Evolutionary conservation across 306 rosid genomes (phyloP).

Genomic region (Prinsepia uniflora): DNA sequence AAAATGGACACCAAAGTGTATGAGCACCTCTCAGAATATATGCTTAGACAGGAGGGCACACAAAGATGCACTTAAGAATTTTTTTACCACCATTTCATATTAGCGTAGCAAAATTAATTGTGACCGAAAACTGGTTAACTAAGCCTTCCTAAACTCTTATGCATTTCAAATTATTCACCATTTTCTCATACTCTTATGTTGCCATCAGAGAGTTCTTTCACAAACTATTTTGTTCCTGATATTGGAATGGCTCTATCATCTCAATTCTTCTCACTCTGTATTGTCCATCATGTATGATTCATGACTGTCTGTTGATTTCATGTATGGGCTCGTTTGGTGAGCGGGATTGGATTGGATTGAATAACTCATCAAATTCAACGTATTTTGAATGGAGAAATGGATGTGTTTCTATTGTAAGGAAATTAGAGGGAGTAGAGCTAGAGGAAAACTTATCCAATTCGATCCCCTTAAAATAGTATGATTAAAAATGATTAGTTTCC

Average conservation of each 20-base stretch:
- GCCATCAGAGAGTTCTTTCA: neutral
- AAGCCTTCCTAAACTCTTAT: neutral
- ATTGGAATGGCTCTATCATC: neutral
- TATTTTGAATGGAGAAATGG: no score
- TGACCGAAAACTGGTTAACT: neutral
- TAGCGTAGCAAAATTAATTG: neutral
- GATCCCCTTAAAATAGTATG: no score
- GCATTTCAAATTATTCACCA: neutral
- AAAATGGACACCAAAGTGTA: neutral
- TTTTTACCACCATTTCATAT: neutral
- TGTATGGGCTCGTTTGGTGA: neutral
- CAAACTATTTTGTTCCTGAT: neutral
- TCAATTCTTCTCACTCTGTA: neutral
- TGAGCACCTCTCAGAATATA: neutral
- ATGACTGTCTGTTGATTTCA: neutral
- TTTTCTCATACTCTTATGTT: neutral
- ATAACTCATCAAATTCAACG: no score
- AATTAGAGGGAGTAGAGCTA: no score
- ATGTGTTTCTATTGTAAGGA: no score
- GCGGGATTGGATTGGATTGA: no score
- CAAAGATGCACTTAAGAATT: neutral
- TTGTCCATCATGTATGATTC: neutral
- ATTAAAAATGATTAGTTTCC: no score
- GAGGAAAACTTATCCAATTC: no score
- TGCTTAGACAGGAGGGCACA: neutral